Evolutionary conservation across 768 basidiomycete species (phyloP).

Genomic region (Tulasnella sp.): DNA sequence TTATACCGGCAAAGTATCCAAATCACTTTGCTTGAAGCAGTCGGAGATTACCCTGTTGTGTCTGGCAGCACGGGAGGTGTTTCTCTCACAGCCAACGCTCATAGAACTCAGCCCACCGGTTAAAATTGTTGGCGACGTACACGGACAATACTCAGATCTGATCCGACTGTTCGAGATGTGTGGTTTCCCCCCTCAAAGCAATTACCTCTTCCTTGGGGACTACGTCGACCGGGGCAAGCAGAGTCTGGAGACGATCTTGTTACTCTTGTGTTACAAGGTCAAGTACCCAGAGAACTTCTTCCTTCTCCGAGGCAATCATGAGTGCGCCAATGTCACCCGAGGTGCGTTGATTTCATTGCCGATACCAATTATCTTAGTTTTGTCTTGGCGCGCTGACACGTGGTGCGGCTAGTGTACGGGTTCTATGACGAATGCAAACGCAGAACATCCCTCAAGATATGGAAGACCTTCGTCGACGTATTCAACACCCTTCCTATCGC

Average conservation of each 20-base stretch:
- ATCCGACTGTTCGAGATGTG: constrained; percentile 99
- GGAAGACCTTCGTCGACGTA: constrained; percentile 99
- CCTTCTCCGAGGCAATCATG: constrained; percentile 95
- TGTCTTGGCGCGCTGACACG: constrained; percentile 20
- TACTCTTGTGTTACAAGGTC: constrained; percentile 98
- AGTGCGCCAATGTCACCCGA: constrained; percentile 98
- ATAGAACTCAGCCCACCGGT: constrained; percentile 97
- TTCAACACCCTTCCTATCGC: constrained; percentile 99
- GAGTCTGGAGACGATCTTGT: constrained; percentile 95
- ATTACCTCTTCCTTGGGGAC: constrained; percentile 98
- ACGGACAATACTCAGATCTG: constrained; percentile 98
- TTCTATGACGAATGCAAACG: constrained; percentile 99
- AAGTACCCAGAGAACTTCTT: constrained; percentile 99
- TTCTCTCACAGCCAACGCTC: constrained; percentile 93
- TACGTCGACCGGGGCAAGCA: constrained; percentile 99
- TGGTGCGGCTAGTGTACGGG: constrained; percentile 74
- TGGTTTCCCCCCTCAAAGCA: constrained; percentile 94
- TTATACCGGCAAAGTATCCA: constrained; percentile 97
- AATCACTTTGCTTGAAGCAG: constrained; percentile 93
- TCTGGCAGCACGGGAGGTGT: constrained; percentile 93
- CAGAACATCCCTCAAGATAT: constrained; percentile 98
- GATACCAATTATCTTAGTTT: constrained; percentile 12
- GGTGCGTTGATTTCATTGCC: constrained; percentile 56
- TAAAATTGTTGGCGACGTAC: constrained; percentile 99
- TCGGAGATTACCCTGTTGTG: constrained; percentile 94